Evolutionary conservation across 202 grass and related monocot genomes (phyloP).

Genomic region (Cymbopogon flexuosus): DNA sequence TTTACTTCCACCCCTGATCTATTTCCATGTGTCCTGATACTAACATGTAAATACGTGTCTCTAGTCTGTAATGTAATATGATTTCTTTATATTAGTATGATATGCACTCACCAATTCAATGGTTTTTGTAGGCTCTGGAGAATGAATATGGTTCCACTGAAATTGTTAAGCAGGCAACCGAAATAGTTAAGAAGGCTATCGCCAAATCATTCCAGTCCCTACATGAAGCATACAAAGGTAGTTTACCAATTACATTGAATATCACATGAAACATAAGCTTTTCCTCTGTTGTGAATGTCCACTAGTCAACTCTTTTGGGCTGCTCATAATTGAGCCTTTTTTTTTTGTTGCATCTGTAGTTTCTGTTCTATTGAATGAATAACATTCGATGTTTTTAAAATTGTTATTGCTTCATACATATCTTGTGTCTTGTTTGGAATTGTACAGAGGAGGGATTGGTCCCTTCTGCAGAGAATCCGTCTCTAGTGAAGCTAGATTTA

Average conservation of each 20-base stretch:
- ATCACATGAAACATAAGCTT: not conserved
- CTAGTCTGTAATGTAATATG: not conserved
- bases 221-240: slow-evolving; percentile 61
- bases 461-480: not conserved
- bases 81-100: not conserved
- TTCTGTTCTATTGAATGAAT: not conserved
- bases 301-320: not conserved
- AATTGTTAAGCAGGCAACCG: slow-evolving; percentile 57
- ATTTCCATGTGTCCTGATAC: not conserved
- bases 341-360: not conserved
- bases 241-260: not conserved
- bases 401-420: not conserved
- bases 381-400: not conserved
- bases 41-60: not conserved
- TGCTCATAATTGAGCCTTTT: not conserved
- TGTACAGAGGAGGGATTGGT: not conserved
- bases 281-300: not conserved
- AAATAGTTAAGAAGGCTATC: slow-evolving; percentile 64
- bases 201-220: slow-evolving; percentile 68
- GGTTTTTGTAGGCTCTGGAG: slow-evolving; percentile 57
- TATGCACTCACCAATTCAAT: not conserved
- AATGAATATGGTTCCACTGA: slow-evolving; percentile 58
- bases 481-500: not conserved
- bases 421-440: not conserved
- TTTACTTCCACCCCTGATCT: not conserved